Evolutionary conservation across 208 protist species (phyloP), one percentile per base, ranked within the genome.

Genomic region (Acanthamoeba rhysodes): DNA sequence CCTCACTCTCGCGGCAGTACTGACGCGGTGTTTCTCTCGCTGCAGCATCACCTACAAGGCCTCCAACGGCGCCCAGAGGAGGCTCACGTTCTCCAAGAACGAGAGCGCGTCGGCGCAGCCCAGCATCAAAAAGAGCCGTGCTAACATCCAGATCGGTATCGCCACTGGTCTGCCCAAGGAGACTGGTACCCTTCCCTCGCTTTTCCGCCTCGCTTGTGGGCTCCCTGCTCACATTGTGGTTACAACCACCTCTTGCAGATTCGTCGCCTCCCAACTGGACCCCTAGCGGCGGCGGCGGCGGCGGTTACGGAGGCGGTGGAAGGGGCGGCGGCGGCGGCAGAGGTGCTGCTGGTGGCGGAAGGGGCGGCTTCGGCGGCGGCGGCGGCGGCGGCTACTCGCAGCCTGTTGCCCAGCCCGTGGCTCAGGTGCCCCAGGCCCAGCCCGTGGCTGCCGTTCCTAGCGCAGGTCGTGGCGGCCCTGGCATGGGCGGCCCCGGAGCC

Each of bases 11-110:
- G 24, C 18, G 8, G 20, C 80, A 8, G 8, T 82, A 50, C 37
- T 68, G 14, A 29, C 24, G 4, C 59, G 5, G 9, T 64, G 16
- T 45, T 8, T n/a, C 59, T 95, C 27, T 22, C 20, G 2, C 24
- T 1, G n/a, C 50, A 94, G 93, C 24, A 97, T 97, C 59, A 84
- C 34, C 16, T 97, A 97, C 84, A 94, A 91, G 22, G 37, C 95
- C 12, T 97, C 97, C 53, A 96, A 96, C 50, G 94, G 90, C 27
- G 95, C 96, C 41, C 68, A 90, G 72, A 66, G 88, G 68, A 87
- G 45, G 72, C 45, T 96, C 22, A 66, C 70, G 62, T 95, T 95
- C 48, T 8, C 74, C 48, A 55, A 80, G 55, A 57, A 95, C 80
- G 68, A 95, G 64, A 27, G 41, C 37, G 64, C 53, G 5, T 27